Evolutionary conservation across 345 rosid species (phyloP).

Genomic region (Citrus inodora): DNA sequence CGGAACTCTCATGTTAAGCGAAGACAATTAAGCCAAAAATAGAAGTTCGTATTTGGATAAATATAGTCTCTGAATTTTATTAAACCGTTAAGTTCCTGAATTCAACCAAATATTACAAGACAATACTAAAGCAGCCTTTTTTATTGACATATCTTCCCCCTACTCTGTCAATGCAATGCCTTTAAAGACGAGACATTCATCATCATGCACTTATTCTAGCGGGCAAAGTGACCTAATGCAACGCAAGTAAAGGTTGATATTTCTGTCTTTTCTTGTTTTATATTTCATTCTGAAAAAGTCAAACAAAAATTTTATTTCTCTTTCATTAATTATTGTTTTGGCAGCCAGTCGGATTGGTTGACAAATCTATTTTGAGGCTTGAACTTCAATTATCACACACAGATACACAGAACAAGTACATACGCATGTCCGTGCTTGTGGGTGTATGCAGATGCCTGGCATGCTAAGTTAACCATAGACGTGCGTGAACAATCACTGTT

Average conservation of each 20-base stretch:
- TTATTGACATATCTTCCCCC: background rate
- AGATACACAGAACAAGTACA: background rate
- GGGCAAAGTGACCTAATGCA: no score
- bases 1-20: background rate
- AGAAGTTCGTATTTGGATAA: background rate
- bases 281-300: background rate
- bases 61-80: background rate
- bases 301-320: background rate
- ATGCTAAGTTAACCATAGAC: background rate
- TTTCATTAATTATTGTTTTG: background rate
- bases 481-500: background rate
- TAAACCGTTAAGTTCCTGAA: no score
- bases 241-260: background rate
- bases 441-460: background rate
- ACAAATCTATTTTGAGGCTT: background rate
- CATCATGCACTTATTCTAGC: background rate
- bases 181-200: background rate
- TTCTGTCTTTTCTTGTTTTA: background rate
- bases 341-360: background rate
- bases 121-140: background rate
- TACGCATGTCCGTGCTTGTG: background rate
- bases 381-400: background rate
- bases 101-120: no score
- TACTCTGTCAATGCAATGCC: background rate
- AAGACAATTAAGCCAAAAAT: no score